Evolutionary conservation across 2,329 filamentous ascomycete species (phyloP).

Genomic region (Nemania serpens): DNA sequence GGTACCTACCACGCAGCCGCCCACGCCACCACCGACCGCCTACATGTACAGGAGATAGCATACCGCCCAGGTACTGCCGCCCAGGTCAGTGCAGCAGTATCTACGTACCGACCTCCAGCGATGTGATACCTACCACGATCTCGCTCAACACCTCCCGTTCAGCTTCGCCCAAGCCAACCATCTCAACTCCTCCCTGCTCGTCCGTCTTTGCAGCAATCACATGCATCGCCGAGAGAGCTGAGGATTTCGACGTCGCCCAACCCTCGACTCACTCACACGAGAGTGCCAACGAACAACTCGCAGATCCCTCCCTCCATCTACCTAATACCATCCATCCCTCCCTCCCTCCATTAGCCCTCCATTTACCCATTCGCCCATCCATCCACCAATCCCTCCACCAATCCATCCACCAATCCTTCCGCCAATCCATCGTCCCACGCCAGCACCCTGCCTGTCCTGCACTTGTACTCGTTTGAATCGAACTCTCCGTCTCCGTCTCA

Average conservation of each 20-base stretch:
- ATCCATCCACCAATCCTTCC: not conserved
- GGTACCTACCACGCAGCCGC: constrained; percentile 19
- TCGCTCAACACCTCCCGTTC: constrained; percentile 16
- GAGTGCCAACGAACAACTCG: constrained; percentile 1
- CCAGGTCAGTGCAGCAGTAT: too few species aligned
- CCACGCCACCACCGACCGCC: not conserved
- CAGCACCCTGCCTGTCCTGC: not conserved
- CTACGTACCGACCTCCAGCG: too few species aligned
- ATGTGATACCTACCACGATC: too few species aligned
- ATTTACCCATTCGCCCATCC: too few species aligned
- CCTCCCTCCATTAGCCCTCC: not conserved
- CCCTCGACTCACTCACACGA: not conserved
- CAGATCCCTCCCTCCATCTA: too few species aligned
- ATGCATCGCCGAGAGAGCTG: constrained; percentile 1
- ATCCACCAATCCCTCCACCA: not conserved
- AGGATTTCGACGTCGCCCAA: constrained; percentile 1
- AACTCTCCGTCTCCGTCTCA: constrained; percentile 10
- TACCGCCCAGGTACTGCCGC: not conserved
- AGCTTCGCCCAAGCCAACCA: constrained; percentile 15
- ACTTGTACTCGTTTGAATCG: constrained; percentile 8
- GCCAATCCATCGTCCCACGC: too few species aligned
- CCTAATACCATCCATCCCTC: too few species aligned
- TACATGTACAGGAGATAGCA: not conserved
- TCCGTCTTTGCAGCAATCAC: constrained; percentile 3
- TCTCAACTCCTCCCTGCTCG: constrained; percentile 1